Percentiles rank a stretch among this genome's conserved stretches.
Evolutionary conservation across 2,329 filamentous ascomycete genomes (phyloP).

Genomic region (Fusarium euwallaceae): DNA sequence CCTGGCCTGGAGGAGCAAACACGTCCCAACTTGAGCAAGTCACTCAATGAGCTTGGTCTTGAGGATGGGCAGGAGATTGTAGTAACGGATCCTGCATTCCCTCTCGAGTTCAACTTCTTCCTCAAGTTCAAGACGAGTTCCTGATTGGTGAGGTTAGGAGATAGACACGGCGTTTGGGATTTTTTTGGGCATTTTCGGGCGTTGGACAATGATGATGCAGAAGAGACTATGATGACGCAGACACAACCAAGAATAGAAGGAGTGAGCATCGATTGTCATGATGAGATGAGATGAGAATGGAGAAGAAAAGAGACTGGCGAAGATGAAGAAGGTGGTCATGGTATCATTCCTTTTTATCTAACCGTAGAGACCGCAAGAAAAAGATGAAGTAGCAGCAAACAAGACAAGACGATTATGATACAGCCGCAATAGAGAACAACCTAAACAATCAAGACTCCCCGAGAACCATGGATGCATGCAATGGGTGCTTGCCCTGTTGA

Average conservation of each 20-base stretch:
- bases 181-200: constrained; percentile 44
- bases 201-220: constrained; percentile 39
- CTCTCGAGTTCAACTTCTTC: constrained; percentile 74
- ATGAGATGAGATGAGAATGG: neutral
- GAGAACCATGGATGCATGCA: constrained; percentile 17
- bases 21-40: constrained; percentile 83
- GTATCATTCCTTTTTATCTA: constrained; percentile 53
- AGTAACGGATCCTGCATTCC: constrained; percentile 93
- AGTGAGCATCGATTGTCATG: constrained; percentile 50
- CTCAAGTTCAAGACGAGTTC: constrained; percentile 59
- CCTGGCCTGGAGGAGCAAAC: constrained; percentile 87
- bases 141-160: constrained; percentile 9
- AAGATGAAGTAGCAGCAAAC: constrained; percentile 16
- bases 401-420: constrained; percentile 40
- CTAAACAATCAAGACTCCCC: constrained; percentile 29
- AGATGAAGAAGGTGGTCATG: constrained; percentile 46
- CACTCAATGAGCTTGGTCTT: constrained; percentile 78
- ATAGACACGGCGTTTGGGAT: constrained; percentile 35
- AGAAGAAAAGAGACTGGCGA: constrained; percentile 16
- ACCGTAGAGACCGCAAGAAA: constrained; percentile 43
- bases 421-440: constrained; percentile 29
- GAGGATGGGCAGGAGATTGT: constrained; percentile 87
- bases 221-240: constrained; percentile 13
- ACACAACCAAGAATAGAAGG: constrained; percentile 31
- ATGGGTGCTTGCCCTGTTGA: constrained; percentile 3